A percentile compares a stretch with the other conserved stretches of the same genome.
Conservation (phyloP, 2,329 filamentous ascomycete species). For the Cephalotrichum gorgonifer region DNA sequence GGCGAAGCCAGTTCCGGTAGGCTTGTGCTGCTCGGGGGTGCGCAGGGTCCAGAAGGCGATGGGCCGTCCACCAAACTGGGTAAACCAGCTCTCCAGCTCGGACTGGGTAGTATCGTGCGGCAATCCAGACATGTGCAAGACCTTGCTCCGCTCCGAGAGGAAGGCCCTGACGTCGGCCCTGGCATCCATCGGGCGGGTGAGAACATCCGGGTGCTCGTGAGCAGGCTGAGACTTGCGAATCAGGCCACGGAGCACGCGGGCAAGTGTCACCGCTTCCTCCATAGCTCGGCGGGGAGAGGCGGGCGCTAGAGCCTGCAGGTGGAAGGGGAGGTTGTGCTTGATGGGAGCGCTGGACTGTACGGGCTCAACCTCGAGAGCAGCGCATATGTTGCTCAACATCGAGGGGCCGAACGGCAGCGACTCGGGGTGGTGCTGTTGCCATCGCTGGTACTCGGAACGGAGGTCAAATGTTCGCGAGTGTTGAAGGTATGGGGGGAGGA, state of each 20-base stretch:
- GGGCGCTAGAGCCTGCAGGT: constrained; percentile 88
- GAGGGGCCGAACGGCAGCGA: constrained; percentile 93
- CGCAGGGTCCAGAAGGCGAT: constrained; percentile 99
- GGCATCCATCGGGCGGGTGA: constrained; percentile 93
- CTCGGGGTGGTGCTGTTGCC: constrained; percentile 97
- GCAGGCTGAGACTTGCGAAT: constrained; percentile 93
- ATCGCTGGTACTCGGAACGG: constrained; percentile 93
- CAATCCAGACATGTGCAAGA: constrained; percentile 93
- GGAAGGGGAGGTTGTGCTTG: constrained; percentile 97
- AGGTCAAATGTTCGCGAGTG: constrained; percentile 96
- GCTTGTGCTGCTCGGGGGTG: constrained; percentile 97
- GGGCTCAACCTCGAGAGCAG: constrained; percentile 93
- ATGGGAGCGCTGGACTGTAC: constrained; percentile 96
- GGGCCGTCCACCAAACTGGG: constrained; percentile 91
- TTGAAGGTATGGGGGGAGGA: constrained; percentile 91
- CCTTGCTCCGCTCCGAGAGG: constrained; percentile 91
- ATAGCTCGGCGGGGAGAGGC: constrained; percentile 92
- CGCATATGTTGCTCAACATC: constrained; percentile 94
- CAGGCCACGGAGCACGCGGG: constrained; percentile 81
- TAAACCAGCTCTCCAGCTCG: constrained; percentile 98
- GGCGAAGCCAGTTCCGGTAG: constrained; percentile 95
- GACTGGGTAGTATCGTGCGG: constrained; percentile 98
- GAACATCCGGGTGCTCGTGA: constrained; percentile 87
- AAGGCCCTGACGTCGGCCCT: constrained; percentile 94
- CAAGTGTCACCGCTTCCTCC: constrained; percentile 92